Conservation (phyloP, 2,329 filamentous ascomycete species). For the Podosphaera aphanis region DNA sequence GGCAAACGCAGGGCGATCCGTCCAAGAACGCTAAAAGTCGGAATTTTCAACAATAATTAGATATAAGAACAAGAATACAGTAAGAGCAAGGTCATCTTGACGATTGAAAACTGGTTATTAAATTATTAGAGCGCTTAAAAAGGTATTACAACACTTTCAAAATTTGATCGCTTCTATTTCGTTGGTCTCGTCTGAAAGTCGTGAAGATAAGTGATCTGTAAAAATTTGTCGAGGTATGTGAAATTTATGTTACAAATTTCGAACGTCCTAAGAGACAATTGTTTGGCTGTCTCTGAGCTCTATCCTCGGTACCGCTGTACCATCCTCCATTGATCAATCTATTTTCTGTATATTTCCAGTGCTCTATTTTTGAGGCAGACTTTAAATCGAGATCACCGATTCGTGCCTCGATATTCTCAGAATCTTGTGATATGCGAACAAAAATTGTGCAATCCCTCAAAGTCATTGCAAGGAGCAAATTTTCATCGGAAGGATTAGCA, state of each 20-base stretch:
- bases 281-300: conserved; percentile 4
- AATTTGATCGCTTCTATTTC: not conserved
- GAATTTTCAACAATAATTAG: too few species aligned
- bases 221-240: not conserved
- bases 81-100: too few species aligned
- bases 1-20: too few species aligned
- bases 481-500: conserved; percentile 18
- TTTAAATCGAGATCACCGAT: conserved; percentile 63
- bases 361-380: conserved; percentile 39
- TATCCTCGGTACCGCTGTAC: conserved; percentile 26
- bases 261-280: conserved; percentile 1
- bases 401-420: conserved; percentile 25
- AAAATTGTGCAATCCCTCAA: conserved; percentile 59
- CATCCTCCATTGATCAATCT: conserved; percentile 42
- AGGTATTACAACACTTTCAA: too few species aligned
- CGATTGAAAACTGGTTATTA: too few species aligned
- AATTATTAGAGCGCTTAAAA: too few species aligned
- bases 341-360: conserved; percentile 43
- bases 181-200: not conserved
- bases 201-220: not conserved
- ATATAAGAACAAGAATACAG: too few species aligned
- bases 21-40: too few species aligned
- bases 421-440: conserved; percentile 27
- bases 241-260: not conserved
- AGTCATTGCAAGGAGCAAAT: conserved; percentile 53